Conservation (phyloP, 2,329 filamentous ascomycete species). For the Drechmeria coniospora region DNA sequence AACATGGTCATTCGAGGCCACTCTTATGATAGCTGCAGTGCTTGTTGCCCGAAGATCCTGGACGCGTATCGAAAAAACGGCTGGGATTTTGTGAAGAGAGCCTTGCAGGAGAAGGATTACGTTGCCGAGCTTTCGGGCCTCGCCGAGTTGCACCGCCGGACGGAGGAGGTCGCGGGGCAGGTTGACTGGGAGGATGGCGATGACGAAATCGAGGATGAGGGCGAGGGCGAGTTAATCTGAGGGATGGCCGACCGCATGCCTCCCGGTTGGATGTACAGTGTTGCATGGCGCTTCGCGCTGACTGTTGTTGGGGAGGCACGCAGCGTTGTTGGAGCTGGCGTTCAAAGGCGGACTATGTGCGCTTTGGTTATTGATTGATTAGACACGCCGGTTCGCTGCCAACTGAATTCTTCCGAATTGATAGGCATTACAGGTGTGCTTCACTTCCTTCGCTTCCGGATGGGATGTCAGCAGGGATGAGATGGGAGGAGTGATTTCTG, state of each 20-base stretch:
- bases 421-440: too few relatives aligned
- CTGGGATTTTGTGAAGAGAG: slow-evolving; percentile 64
- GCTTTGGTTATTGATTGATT: too few relatives aligned
- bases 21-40: slow-evolving; percentile 69
- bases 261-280: background rate
- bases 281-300: background rate
- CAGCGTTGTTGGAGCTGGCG: background rate
- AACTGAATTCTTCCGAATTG: too few relatives aligned
- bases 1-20: slow-evolving; percentile 58
- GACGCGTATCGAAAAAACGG: slow-evolving; percentile 50
- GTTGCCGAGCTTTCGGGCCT: slow-evolving; percentile 63
- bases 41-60: slow-evolving; percentile 58
- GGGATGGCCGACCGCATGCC: background rate
- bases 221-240: slow-evolving; percentile 37
- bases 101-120: slow-evolving; percentile 60
- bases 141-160: slow-evolving; percentile 51
- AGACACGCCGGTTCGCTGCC: too few relatives aligned
- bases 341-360: background rate
- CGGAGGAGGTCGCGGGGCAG: slow-evolving; percentile 33
- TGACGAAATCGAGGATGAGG: slow-evolving; percentile 31
- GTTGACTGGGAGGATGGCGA: slow-evolving; percentile 50
- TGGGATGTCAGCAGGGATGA: too few relatives aligned
- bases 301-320: background rate
- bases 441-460: too few relatives aligned
- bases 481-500: too few relatives aligned